These are phyloP conservation scores for Cadophora sp. DNA, from an alignment of 2,329 filamentous ascomycete genomes.

Conservation along the genomic window DNA sequence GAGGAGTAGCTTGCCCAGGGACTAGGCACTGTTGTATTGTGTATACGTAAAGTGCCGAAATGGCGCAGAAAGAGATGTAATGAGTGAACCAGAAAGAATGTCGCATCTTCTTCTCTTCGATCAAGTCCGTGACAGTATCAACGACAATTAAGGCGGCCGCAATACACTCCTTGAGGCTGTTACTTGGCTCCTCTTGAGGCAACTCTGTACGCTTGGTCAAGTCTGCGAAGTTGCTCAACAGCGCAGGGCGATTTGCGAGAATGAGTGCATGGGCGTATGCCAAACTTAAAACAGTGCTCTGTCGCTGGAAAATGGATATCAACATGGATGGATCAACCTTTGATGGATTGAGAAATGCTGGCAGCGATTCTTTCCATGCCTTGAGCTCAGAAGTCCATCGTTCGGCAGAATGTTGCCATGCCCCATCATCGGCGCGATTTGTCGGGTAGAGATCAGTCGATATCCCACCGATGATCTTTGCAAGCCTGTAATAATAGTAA, in stretches of 20 bases:
- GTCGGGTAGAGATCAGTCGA: conserved; percentile 50
- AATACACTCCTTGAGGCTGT: conserved; percentile 52
- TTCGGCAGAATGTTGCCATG: conserved; percentile 48
- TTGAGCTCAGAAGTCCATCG: conserved; percentile 48
- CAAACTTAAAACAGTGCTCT: conserved; percentile 59
- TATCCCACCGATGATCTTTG: conserved; percentile 49
- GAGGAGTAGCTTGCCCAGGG: not conserved
- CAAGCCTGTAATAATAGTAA: conserved; percentile 41
- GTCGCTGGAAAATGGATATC: conserved; percentile 53
- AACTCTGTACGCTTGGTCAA: conserved; percentile 40
- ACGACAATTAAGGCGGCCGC: conserved; percentile 54
- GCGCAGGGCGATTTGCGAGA: conserved; percentile 60
- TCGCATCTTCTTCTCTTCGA: conserved; percentile 47
- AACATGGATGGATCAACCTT: conserved; percentile 52
- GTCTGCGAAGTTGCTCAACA: conserved; percentile 52
- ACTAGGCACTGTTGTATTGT: conserved; percentile 50
- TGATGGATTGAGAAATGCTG: conserved; percentile 40
- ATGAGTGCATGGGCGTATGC: conserved; percentile 63
- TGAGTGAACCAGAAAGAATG: conserved; percentile 50
- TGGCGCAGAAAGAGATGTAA: conserved; percentile 60
- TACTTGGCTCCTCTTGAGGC: conserved; percentile 38
- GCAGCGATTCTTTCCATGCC: conserved; percentile 50
- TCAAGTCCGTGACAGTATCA: conserved; percentile 51
- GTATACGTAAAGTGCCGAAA: conserved; percentile 61
- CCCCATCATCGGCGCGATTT: conserved; percentile 42